Percentiles rank a stretch among this genome's conserved stretches.
phyloP scores from a whole-genome alignment of 2,329 filamentous ascomycete species.

The Xylaria arbuscula region DNA sequence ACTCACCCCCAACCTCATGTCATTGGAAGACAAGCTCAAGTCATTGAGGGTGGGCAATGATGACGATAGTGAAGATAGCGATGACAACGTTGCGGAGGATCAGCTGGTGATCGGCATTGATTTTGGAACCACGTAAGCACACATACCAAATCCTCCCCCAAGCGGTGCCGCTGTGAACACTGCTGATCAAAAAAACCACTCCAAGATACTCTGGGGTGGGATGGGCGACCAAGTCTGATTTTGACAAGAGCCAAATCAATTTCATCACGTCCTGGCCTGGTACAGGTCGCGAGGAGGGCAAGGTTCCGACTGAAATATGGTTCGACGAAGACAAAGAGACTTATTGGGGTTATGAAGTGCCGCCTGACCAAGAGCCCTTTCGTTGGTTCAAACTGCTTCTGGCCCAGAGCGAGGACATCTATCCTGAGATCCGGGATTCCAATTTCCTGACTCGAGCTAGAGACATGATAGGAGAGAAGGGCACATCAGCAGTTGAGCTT shows the following conservation, averaged over 20 bases:
- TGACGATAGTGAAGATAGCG: too few relatives aligned
- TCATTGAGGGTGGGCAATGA: too few relatives aligned
- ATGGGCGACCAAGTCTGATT: conserved; percentile 8
- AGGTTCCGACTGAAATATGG: conserved; percentile 3
- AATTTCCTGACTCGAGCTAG: background rate
- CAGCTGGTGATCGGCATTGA: conserved; percentile 8
- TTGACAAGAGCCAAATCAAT: conserved; percentile 4
- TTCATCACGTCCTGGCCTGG: conserved; percentile 11
- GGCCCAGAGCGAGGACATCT: background rate
- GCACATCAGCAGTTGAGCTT: background rate
- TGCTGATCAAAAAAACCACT: too few relatives aligned
- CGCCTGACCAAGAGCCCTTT: background rate
- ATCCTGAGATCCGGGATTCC: background rate
- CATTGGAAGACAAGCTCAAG: too few relatives aligned
- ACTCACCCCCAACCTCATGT: too few relatives aligned
- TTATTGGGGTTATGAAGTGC: conserved; percentile 7
- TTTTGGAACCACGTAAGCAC: conserved; percentile 14
- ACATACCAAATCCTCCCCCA: background rate
- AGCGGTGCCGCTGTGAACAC: too few relatives aligned
- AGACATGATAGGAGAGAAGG: background rate
- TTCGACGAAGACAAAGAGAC: conserved; percentile 1
- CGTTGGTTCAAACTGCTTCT: conserved; percentile 7
- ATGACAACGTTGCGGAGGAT: too few relatives aligned
- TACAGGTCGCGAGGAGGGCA: background rate
- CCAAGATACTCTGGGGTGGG: conserved; percentile 8